These are phyloP conservation scores for Hirsutella rhossiliensis DNA, from an alignment of 2,329 filamentous ascomycete species.

Conservation along the genomic window DNA sequence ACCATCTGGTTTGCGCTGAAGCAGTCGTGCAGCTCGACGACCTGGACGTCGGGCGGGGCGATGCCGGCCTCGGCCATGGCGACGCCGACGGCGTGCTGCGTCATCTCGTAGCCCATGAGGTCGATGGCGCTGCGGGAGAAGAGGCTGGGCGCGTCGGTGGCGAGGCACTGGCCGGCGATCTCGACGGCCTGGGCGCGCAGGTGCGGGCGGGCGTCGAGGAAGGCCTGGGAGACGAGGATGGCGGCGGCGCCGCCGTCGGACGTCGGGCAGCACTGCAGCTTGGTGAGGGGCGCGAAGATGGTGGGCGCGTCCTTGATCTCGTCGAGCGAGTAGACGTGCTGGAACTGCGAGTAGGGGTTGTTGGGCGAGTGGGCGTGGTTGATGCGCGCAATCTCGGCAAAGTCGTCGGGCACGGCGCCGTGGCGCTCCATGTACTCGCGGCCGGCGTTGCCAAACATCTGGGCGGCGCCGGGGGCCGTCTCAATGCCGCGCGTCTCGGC, in stretches of 20 bases:
- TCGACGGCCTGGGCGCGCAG: slow-evolving; percentile 73
- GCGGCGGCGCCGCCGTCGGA: slow-evolving; percentile 86
- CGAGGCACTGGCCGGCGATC: slow-evolving; percentile 76
- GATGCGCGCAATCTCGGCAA: slow-evolving; percentile 85
- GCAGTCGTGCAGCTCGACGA: slow-evolving; percentile 93
- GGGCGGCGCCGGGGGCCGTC: slow-evolving; percentile 74
- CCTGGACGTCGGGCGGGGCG: slow-evolving; percentile 57
- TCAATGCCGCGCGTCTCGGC: slow-evolving; percentile 66
- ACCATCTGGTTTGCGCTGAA: slow-evolving; percentile 95
- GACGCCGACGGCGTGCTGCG: slow-evolving; percentile 50
- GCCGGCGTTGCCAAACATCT: slow-evolving; percentile 93
- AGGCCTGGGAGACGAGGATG: slow-evolving; percentile 77
- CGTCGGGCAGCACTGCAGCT: slow-evolving; percentile 97
- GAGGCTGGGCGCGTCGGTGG: slow-evolving; percentile 70
- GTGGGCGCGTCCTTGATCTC: slow-evolving; percentile 65
- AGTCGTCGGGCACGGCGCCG: slow-evolving; percentile 73
- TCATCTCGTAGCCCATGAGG: slow-evolving; percentile 83
- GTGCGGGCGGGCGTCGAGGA: slow-evolving; percentile 75
- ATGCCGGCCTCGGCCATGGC: slow-evolving; percentile 67
- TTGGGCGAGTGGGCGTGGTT: slow-evolving; percentile 86
- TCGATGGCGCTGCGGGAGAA: slow-evolving; percentile 78
- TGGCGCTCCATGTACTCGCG: slow-evolving; percentile 93
- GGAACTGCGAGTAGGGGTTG: slow-evolving; percentile 98
- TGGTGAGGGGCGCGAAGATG: slow-evolving; percentile 82
- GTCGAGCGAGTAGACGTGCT: slow-evolving; percentile 77